Evolutionary conservation across 1,284 basidiomycete species (phyloP), one percentile per base, ranked within the genome.

Genomic region (Cutaneotrichosporon daszewskae): DNA sequence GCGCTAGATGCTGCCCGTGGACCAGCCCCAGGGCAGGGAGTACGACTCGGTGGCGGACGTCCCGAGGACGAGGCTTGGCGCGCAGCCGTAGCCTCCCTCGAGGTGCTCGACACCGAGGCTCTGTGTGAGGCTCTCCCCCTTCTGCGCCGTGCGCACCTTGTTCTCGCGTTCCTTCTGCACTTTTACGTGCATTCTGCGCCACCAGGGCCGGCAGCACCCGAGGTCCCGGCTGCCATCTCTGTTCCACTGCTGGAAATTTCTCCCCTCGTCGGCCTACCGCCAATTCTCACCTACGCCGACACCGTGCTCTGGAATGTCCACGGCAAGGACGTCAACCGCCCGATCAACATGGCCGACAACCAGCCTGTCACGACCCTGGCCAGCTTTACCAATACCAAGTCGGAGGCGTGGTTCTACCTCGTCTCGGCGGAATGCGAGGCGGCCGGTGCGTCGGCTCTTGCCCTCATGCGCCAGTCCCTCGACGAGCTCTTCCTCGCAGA

Each of bases 401-500:
- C 89, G 49, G 92, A 97, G 66, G 79, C 82, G 41, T 85, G 87
- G 53, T 97, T 96, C 66, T 97, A 86, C 73, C 77, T 91, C 40
- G 80, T 84, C 18, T 91, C 89, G 0, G 81, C 88, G 1, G 79
- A 87, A n/a, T 89, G 94, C 64, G 94, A 96, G 70, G 76, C 94
- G 5, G 79, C 81, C n/a, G 92, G 90, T 6, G 88, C 89, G 1
- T 78, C 83, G 27, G 88, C 86, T 0, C 79, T 96, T 6, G 78
- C 81, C 18, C 74, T 95, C 47, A 95, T 97, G 88, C 81, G 85
- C 3, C 74, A 79, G 6, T 87, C 81, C 4, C 82, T 96, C 76
- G 90, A 96, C 75, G 92, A 97, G 69, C 77, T 84, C 12, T 95
- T 95, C 74, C 80, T 94, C 24, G 83, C 82, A 19, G 92, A 97